These are phyloP conservation scores for Thielaviopsis musarum DNA, from an alignment of 2,329 filamentous ascomycete species.

Conservation along the genomic window DNA sequence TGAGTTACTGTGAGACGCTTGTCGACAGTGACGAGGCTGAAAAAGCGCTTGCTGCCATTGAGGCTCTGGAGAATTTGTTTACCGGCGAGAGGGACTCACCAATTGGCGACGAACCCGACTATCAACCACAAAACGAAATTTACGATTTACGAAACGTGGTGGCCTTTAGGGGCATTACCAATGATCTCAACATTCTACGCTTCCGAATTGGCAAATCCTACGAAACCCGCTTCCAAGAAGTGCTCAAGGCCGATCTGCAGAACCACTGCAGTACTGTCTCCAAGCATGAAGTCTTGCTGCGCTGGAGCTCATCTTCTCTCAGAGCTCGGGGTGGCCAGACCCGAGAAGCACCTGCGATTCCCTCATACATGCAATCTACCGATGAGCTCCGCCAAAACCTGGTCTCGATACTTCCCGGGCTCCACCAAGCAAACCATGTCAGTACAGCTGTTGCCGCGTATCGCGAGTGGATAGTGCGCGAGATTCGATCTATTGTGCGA, in stretches of 20 bases:
- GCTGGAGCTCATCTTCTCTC: conserved; percentile 68
- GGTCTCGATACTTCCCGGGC: conserved; percentile 52
- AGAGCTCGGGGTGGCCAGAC: conserved; percentile 51
- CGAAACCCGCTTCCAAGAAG: conserved; percentile 61
- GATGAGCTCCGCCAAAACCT: conserved; percentile 55
- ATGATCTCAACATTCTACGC: conserved; percentile 60
- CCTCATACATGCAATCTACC: conserved; percentile 61
- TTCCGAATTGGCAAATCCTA: conserved; percentile 75
- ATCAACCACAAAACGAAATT: conserved; percentile 28
- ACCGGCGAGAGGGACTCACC: conserved; percentile 44
- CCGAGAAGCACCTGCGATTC: conserved; percentile 51
- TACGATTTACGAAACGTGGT: conserved; percentile 5
- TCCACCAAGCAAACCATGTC: conserved; percentile 69
- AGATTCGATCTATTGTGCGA: conserved; percentile 73
- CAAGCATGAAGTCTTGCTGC: conserved; percentile 54
- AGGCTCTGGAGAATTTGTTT: conserved; percentile 63
- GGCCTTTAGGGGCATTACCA: conserved; percentile 36
- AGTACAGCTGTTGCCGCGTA: conserved; percentile 69
- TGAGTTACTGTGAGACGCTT: conserved; percentile 60
- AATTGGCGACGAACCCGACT: conserved; percentile 31
- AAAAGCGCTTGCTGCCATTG: conserved; percentile 59
- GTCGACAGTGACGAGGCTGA: conserved; percentile 77
- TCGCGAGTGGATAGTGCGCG: conserved; percentile 65
- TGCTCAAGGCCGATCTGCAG: conserved; percentile 63
- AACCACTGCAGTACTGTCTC: conserved; percentile 64